phyloP scores from a whole-genome alignment of 495 filamentous ascomycete genomes.

The Glutinoglossum americanum region DNA sequence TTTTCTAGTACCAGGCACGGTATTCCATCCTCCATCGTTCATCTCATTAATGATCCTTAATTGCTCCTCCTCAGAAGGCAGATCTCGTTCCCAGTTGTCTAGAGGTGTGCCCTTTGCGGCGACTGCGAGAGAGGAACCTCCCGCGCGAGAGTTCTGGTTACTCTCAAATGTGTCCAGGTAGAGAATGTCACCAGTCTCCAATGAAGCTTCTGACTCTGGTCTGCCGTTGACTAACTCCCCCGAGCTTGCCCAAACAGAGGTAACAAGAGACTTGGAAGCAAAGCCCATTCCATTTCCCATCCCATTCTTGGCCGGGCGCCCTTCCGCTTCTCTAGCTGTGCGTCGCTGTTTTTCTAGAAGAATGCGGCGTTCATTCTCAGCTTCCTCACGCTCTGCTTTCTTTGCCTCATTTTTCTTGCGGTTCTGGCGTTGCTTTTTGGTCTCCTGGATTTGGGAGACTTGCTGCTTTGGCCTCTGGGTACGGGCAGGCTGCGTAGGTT shows the following conservation, averaged over 20 bases:
- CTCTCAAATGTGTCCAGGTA: constrained; percentile 28
- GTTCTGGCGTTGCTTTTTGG: constrained; percentile 30
- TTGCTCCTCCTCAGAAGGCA: constrained; percentile 24
- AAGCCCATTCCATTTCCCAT: constrained; percentile 12
- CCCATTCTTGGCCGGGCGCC: constrained; percentile 25
- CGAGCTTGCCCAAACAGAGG: constrained; percentile 18
- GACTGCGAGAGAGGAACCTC: constrained; percentile 7
- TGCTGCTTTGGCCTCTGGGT: constrained; percentile 15
- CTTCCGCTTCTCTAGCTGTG: constrained; percentile 23
- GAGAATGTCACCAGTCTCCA: constrained; percentile 5
- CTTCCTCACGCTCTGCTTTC: constrained; percentile 21
- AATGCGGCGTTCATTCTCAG: constrained; percentile 22
- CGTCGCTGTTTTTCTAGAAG: constrained; percentile 27
- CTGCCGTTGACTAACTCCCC: background rate
- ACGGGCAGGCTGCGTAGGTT: constrained; percentile 16
- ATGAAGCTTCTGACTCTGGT: background rate
- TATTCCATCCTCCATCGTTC: constrained; percentile 17
- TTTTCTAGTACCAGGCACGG: constrained; percentile 18
- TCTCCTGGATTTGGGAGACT: constrained; percentile 17
- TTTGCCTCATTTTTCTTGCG: constrained; percentile 25
- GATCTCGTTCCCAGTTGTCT: constrained; percentile 11
- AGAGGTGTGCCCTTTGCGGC: background rate
- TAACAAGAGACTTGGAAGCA: constrained; percentile 14
- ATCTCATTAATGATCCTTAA: constrained; percentile 13
- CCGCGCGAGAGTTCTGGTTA: constrained; percentile 9